Evolutionary conservation across 2,329 filamentous ascomycete genomes (phyloP).

Genomic region (Botryosphaeria dothidea): DNA sequence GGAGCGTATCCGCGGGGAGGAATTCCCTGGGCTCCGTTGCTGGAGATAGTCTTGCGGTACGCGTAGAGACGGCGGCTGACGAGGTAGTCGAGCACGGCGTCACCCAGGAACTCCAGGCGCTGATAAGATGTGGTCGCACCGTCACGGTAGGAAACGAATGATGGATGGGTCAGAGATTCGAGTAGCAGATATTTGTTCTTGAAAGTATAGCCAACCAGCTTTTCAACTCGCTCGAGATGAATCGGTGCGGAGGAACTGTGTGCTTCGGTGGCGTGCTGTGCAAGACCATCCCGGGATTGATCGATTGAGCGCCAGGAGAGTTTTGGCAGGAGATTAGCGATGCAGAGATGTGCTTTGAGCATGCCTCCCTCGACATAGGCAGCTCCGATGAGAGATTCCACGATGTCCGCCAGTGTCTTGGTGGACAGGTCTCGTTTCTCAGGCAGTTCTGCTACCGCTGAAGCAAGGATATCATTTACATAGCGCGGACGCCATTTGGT

Average conservation of each 20-base stretch:
- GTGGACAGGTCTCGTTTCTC: conserved; percentile 49
- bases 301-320: conserved; percentile 45
- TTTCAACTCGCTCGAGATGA: conserved; percentile 53
- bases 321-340: conserved; percentile 63
- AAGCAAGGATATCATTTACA: conserved; percentile 44
- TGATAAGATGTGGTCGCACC: conserved; percentile 62
- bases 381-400: conserved; percentile 82
- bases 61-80: conserved; percentile 65
- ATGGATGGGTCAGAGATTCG: conserved; percentile 80
- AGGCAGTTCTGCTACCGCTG: not conserved
- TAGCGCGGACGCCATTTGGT: conserved; percentile 72
- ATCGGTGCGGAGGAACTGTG: conserved; percentile 17
- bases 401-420: conserved; percentile 83
- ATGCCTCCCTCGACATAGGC: conserved; percentile 70
- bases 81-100: conserved; percentile 79
- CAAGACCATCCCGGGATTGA: conserved; percentile 30
- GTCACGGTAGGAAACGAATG: conserved; percentile 48
- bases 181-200: conserved; percentile 65
- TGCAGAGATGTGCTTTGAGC: conserved; percentile 61
- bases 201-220: conserved; percentile 72
- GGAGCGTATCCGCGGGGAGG: conserved; percentile 77
- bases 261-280: conserved; percentile 22
- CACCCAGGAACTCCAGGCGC: conserved; percentile 84
- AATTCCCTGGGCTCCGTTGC: conserved; percentile 68
- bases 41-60: conserved; percentile 38